Percentiles rank a stretch among this genome's conserved stretches.
These are phyloP conservation scores for Vanrija pseudolonga DNA, from an alignment of 1,284 basidiomycete genomes.

Conservation along the genomic window DNA sequence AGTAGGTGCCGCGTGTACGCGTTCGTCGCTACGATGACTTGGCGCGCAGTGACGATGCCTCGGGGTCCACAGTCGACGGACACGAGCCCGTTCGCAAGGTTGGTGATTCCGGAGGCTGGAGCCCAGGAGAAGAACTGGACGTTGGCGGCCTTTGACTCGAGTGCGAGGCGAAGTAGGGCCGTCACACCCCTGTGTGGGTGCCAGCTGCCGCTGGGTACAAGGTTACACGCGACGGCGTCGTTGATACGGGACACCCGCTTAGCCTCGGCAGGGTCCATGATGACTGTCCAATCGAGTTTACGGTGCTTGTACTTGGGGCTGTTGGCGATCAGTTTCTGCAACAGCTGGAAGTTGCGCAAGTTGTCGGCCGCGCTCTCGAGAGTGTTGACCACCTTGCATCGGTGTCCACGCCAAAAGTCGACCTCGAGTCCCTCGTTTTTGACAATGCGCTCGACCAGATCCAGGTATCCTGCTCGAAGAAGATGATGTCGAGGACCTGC, in stretches of 20 bases:
- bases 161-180: conserved; percentile 7
- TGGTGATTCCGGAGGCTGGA: conserved; percentile 2
- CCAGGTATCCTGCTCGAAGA: conserved; percentile 63
- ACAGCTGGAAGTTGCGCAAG: neutral
- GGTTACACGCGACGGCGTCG: conserved; percentile 2
- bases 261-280: neutral
- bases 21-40: conserved; percentile 37
- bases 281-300: neutral
- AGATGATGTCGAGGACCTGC: conserved; percentile 52
- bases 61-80: conserved; percentile 19
- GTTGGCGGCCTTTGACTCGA: neutral
- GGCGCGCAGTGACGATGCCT: conserved; percentile 22
- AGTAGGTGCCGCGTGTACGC: conserved; percentile 37
- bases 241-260: neutral
- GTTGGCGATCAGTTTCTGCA: neutral
- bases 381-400: conserved; percentile 9
- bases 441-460: conserved; percentile 61
- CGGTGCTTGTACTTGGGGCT: neutral
- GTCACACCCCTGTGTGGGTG: conserved; percentile 17
- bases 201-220: conserved; percentile 3
- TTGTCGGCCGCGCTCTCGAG: neutral
- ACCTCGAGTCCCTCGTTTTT: conserved; percentile 25
- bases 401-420: conserved; percentile 29
- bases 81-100: conserved; percentile 10
- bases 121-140: conserved; percentile 15